Conservation (phyloP, 441 rosid species). For the Arabidopsis hybrid region DNA sequence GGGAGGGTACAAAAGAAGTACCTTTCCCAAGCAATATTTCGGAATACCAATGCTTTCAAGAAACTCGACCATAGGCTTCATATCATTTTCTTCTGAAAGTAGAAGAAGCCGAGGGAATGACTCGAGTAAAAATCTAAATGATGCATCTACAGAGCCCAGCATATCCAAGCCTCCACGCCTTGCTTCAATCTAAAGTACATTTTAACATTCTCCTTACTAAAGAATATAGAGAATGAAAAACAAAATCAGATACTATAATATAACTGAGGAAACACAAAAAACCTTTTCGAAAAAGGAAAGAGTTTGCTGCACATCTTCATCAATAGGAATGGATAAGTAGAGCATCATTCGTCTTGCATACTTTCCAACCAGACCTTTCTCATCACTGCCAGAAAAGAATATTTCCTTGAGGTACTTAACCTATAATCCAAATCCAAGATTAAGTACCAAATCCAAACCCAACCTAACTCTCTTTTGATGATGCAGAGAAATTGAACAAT, state of each 20-base stretch:
- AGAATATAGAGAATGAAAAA: neutral
- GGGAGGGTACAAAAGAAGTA: slow-evolving; percentile 84
- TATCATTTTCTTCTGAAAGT: slow-evolving; percentile 64
- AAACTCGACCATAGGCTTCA: slow-evolving; percentile 63
- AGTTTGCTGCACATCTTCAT: slow-evolving; percentile 86
- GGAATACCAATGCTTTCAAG: slow-evolving; percentile 66
- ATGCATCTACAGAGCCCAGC: slow-evolving; percentile 63
- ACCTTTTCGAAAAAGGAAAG: slow-evolving; percentile 93
- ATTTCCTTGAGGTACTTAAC: slow-evolving; percentile 85
- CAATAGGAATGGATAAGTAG: slow-evolving; percentile 75
- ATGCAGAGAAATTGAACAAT: neutral
- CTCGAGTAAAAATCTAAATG: slow-evolving; percentile 71
- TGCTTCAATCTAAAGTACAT: slow-evolving; percentile 74
- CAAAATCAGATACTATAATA: neutral
- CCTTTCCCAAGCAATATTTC: slow-evolving; percentile 46
- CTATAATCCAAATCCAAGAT: slow-evolving; percentile 67
- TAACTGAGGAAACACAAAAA: slow-evolving; percentile 18
- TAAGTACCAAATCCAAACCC: slow-evolving; percentile 47
- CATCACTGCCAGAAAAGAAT: slow-evolving; percentile 75
- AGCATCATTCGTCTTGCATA: slow-evolving; percentile 80
- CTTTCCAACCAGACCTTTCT: slow-evolving; percentile 55
- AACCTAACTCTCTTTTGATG: neutral
- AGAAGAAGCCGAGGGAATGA: slow-evolving; percentile 85
- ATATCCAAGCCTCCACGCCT: slow-evolving; percentile 89
- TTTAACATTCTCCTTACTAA: slow-evolving; percentile 21